Evolutionary conservation across 1,139 yeast genomes (phyloP).

Genomic region (Debaryomyces singareniensis): DNA sequence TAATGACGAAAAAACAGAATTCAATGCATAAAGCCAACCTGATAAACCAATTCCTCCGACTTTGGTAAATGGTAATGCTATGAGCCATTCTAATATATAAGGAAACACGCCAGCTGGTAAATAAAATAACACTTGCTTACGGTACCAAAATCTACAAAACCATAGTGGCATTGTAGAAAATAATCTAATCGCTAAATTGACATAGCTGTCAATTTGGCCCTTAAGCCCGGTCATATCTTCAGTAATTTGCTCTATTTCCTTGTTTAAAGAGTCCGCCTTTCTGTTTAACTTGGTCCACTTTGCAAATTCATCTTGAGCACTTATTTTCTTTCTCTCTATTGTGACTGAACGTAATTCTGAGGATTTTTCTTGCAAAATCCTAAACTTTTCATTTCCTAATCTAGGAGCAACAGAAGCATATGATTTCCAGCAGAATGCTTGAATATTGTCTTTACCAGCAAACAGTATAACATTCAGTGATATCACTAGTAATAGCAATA

Average conservation of each 20-base stretch:
- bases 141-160: constrained; percentile 47
- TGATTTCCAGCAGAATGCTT: constrained; percentile 33
- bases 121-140: constrained; percentile 55
- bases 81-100: constrained; percentile 44
- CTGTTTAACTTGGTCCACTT: constrained; percentile 93
- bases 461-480: constrained; percentile 22
- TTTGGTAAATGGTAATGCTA: constrained; percentile 57
- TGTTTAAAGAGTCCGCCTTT: constrained; percentile 51
- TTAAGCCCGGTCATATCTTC: constrained; percentile 30
- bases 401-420: constrained; percentile 31
- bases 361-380: constrained; percentile 32
- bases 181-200: constrained; percentile 21
- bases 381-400: constrained; percentile 23
- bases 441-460: constrained; percentile 31
- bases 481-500: constrained; percentile 25
- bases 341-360: constrained; percentile 42
- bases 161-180: constrained; percentile 41
- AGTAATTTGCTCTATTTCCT: constrained; percentile 42
- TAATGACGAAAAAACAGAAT: constrained; percentile 23
- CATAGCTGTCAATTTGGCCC: constrained; percentile 26
- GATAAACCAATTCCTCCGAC: constrained; percentile 49
- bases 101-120: constrained; percentile 59
- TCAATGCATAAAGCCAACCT: constrained; percentile 41
- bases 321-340: constrained; percentile 52
- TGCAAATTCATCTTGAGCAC: constrained; percentile 93